These are phyloP conservation scores for Cystofilobasidium bisporidii DNA, from an alignment of 768 basidiomycete genomes.

Conservation along the genomic window DNA sequence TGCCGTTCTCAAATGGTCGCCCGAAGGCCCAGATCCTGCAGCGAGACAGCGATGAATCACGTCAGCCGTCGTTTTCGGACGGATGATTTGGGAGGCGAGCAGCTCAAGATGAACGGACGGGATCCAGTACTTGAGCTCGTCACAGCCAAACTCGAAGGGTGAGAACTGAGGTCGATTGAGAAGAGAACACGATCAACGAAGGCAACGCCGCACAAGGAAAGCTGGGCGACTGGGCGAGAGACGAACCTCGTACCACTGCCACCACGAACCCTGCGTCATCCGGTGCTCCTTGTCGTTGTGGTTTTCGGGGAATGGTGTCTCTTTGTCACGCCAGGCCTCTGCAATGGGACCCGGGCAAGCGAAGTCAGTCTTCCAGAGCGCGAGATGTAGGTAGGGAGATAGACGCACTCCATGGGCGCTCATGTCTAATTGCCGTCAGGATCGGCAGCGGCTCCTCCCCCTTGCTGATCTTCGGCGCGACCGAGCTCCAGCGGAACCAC, in stretches of 20 bases:
- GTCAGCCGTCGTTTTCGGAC: too few relatives aligned
- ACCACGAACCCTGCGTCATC: conserved; percentile 26
- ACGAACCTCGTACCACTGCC: conserved; percentile 28
- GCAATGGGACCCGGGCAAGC: background rate
- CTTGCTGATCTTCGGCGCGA: conserved; percentile 27
- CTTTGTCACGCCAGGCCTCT: conserved; percentile 29
- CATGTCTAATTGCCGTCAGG: conserved; percentile 28
- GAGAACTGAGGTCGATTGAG: conserved; percentile 19
- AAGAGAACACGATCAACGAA: too few relatives aligned
- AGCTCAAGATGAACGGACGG: conserved; percentile 14
- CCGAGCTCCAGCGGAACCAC: conserved; percentile 29
- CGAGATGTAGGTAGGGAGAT: background rate
- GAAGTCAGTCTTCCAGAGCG: background rate
- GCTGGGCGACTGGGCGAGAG: background rate
- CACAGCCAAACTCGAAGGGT: conserved; percentile 28
- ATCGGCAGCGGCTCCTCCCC: conserved; percentile 29
- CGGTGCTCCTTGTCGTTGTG: conserved; percentile 30
- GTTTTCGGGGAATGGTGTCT: conserved; percentile 25
- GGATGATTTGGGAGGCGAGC: too few relatives aligned
- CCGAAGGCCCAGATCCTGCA: conserved; percentile 28
- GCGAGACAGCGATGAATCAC: background rate
- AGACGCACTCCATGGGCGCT: conserved; percentile 26
- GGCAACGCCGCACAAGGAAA: too few relatives aligned
- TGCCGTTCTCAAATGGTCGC: conserved; percentile 25
- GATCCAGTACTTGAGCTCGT: conserved; percentile 30